Evolutionary conservation across 805 yeast genomes (phyloP).

Genomic region (Zygoascus bituminiphila): DNA sequence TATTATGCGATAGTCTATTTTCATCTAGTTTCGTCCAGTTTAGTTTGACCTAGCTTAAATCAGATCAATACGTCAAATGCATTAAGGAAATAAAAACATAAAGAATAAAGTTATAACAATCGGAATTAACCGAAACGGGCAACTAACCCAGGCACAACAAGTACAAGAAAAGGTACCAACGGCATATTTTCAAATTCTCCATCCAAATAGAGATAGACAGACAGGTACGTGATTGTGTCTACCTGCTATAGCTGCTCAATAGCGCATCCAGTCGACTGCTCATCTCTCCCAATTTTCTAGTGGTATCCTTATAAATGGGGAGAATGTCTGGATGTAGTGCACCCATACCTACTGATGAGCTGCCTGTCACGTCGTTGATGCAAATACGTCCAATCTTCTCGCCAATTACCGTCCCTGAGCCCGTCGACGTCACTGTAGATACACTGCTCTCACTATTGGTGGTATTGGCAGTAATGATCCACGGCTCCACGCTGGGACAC

Average conservation of each 20-base stretch:
- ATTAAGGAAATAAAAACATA: not conserved
- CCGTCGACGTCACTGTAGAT: not conserved
- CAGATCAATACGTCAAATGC: not conserved
- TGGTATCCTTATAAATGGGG: constrained; percentile 20
- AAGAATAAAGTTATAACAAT: not conserved
- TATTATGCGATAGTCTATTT: too few species aligned
- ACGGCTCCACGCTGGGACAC: not conserved
- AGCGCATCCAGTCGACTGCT: constrained; percentile 6
- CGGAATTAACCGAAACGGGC: not conserved
- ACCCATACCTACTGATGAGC: constrained; percentile 3
- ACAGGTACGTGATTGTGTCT: not conserved
- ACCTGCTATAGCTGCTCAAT: not conserved
- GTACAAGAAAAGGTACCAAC: too few species aligned
- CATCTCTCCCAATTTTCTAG: constrained; percentile 18
- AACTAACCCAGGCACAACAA: too few species aligned
- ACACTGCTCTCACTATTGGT: not conserved
- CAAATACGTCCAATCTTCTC: not conserved
- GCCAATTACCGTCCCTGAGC: not conserved
- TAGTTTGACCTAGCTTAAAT: not conserved
- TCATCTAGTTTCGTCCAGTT: too few species aligned
- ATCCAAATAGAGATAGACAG: too few species aligned
- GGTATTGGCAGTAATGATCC: not conserved
- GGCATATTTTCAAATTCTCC: too few species aligned
- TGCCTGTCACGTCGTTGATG: not conserved
- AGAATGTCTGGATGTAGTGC: constrained; percentile 21